Base-by-base conservation (phyloP, 208 protist genomes). In the Tetramitus jugosus region DNA sequence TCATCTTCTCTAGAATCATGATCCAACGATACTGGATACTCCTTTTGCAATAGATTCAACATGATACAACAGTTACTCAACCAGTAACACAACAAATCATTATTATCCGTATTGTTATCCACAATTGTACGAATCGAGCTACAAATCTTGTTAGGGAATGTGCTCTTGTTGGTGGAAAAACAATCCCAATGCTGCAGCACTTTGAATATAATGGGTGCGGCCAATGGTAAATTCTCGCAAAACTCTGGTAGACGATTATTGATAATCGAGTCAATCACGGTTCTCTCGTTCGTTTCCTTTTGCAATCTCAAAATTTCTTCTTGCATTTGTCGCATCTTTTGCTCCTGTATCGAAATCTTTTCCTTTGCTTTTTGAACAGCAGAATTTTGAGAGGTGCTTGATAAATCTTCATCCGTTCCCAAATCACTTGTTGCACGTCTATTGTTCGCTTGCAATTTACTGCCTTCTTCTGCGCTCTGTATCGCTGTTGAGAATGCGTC, bases 41-140 rank as follows among this genome's bases (percentile, higher is more conserved):
- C 65, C 49, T 43, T 71, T 71, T 71, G 65, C 33, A 49, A 6
- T 14, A 71, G 39, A 14, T 8, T 71, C 10, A 71, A 49, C 35
- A 71, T 31, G 17, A 3, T 33, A n/a, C 43, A 33, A 17, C 8
- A 40, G 17, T 35, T 29, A 71, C n/a, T 40, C 35, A 71, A 49
- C 65, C 65, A 71, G 49, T 71, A 71, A 31, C 39, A 35, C 35
- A 49, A 46, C 26, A 29, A 35, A 14, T 43, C 10, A 17, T 35
- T 10, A 13, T 71, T 71, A 14, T 7, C 49, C n/a, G 43, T 26
- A 46, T 49, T 49, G 3, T 49, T 42, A 37, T 49, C 2, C 2
- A 71, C 39, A 17, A 49, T 13, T n/a, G 37, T 20, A 20, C n/a
- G 14, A 46, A 71, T 29, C 3, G 65, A 7, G 26, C 13, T 71